Evolutionary conservation across 2,329 filamentous ascomycete species (phyloP).

Genomic region (Ophiognomonia clavigignenti-juglandacearum): DNA sequence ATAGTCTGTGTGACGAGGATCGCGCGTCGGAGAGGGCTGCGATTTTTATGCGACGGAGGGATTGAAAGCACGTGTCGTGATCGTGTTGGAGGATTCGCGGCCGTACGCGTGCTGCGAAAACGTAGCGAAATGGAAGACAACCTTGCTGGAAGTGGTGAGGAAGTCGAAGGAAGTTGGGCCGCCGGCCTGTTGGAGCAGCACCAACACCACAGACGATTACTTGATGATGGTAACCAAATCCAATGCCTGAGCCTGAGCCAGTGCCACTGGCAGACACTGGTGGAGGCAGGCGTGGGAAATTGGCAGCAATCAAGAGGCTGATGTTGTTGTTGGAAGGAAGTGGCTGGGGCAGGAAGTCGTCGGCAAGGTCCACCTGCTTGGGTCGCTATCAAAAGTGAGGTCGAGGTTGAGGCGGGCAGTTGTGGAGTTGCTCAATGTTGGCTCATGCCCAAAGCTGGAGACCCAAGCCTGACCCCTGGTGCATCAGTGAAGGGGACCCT

Average conservation of each 20-base stretch:
- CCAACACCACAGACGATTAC: slow-evolving; percentile 4
- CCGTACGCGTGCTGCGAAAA: background rate
- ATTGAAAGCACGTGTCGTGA: background rate
- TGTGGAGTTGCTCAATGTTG: too few species aligned
- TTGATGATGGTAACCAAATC: background rate
- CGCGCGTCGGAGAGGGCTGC: background rate
- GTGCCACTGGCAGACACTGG: slow-evolving; percentile 14
- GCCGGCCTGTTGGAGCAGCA: slow-evolving; percentile 6
- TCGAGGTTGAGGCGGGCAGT: too few species aligned
- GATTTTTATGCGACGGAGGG: background rate
- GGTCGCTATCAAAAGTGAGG: too few species aligned
- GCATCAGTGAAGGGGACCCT: too few species aligned
- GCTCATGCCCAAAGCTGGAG: too few species aligned
- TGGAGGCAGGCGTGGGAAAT: slow-evolving; percentile 16
- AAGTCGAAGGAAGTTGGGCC: background rate
- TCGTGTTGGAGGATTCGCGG: background rate
- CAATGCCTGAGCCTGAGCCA: slow-evolving; percentile 5
- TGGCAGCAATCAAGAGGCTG: slow-evolving; percentile 14
- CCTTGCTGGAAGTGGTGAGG: background rate
- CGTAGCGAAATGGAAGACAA: too few species aligned
- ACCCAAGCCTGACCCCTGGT: too few species aligned
- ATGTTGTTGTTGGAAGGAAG: slow-evolving; percentile 5
- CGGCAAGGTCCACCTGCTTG: too few species aligned
- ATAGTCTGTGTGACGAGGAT: slow-evolving; percentile 1
- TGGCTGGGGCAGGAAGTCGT: too few species aligned